Evolutionary conservation across 192 early-diverging fungal species (phyloP).

Genomic region (Podila epigama): DNA sequence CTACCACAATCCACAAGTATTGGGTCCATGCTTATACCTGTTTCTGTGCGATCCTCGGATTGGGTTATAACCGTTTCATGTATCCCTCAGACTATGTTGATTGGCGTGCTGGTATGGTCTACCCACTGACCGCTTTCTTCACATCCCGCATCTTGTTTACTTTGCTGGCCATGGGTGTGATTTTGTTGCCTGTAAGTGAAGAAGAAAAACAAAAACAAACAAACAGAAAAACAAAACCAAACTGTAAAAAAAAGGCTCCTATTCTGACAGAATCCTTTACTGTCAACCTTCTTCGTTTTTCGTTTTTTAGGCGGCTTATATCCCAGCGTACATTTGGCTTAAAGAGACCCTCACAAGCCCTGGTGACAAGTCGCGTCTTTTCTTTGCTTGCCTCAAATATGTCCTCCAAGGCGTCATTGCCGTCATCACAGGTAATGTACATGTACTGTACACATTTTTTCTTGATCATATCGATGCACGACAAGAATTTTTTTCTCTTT

Average conservation of each 20-base stretch:
- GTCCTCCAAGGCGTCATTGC: slow-evolving; percentile 19
- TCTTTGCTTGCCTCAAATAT: slow-evolving; percentile 14
- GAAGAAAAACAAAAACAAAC: no score
- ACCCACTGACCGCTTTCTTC: slow-evolving; percentile 35
- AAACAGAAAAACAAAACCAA: no score
- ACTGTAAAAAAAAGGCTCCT: no score
- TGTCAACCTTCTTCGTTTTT: not conserved
- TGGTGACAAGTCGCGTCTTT: slow-evolving; percentile 32
- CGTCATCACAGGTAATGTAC: slow-evolving; percentile 7
- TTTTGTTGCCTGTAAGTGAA: slow-evolving; percentile 32
- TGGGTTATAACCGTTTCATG: slow-evolving; percentile 48
- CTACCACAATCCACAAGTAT: slow-evolving; percentile 35
- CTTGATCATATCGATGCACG: not conserved
- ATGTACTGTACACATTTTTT: not conserved
- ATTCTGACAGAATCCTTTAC: not conserved
- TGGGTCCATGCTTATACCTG: slow-evolving; percentile 47
- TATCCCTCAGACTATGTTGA: slow-evolving; percentile 40
- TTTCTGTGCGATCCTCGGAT: slow-evolving; percentile 43
- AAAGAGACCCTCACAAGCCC: slow-evolving; percentile 18
- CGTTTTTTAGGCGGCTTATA: slow-evolving; percentile 16
- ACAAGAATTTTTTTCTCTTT: not conserved
- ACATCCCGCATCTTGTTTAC: slow-evolving; percentile 37
- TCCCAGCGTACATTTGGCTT: slow-evolving; percentile 29
- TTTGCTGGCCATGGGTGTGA: slow-evolving; percentile 35
- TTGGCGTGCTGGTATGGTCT: slow-evolving; percentile 29